Evolutionary conservation across 2,329 filamentous ascomycete genomes (phyloP).

Genomic region (Calonectria honghensis): DNA sequence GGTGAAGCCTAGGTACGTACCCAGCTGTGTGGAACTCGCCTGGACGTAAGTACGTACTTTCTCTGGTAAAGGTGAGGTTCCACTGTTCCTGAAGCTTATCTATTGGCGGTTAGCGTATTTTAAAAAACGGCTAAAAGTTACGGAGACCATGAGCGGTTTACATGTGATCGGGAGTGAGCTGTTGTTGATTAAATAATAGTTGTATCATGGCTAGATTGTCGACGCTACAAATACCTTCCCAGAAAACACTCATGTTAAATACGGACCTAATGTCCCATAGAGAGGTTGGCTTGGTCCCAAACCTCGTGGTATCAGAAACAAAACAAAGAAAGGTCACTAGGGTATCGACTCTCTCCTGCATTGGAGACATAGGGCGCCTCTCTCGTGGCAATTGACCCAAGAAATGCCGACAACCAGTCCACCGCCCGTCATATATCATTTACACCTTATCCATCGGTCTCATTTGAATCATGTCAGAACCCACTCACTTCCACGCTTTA

Average conservation of each 20-base stretch:
- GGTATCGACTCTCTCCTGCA: conserved; percentile 53
- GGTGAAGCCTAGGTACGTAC: background rate
- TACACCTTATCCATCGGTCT: conserved; percentile 34
- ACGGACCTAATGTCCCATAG: conserved; percentile 24
- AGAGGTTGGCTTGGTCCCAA: conserved; percentile 2
- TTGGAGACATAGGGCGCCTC: conserved; percentile 44
- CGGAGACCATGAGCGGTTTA: background rate
- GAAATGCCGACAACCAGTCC: conserved; percentile 49
- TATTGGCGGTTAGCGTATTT: background rate
- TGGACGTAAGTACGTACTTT: background rate
- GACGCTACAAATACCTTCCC: background rate
- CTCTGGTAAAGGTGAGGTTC: background rate
- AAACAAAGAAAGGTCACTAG: conserved; percentile 53
- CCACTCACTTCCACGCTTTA: conserved; percentile 98
- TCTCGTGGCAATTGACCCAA: conserved; percentile 44
- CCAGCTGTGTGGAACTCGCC: background rate
- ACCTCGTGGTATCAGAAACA: conserved; percentile 44
- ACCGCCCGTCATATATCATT: conserved; percentile 34
- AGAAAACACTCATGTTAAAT: conserved; percentile 14
- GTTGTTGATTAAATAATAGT: background rate
- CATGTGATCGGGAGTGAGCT: background rate
- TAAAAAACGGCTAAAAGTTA: background rate
- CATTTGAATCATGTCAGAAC: conserved; percentile 69
- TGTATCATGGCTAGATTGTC: background rate
- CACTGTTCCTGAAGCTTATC: conserved; percentile 30